Evolutionary conservation across 2,329 filamentous ascomycete genomes (phyloP).

Genomic region (Cladophialophora exuberans): DNA sequence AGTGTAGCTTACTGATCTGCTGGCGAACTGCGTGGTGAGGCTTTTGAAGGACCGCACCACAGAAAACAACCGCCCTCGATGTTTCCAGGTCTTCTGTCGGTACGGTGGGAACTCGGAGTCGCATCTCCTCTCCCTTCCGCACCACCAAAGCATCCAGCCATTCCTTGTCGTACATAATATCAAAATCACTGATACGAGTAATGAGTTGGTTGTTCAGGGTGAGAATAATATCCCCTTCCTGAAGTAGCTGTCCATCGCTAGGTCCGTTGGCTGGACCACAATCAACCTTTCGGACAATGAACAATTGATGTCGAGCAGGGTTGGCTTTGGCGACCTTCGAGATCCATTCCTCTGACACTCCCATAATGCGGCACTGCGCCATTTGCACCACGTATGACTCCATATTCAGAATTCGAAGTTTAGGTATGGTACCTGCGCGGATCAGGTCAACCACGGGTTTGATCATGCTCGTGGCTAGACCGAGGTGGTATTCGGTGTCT

Average conservation of each 20-base stretch:
- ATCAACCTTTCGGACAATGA: slow-evolving; percentile 94
- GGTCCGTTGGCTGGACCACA: slow-evolving; percentile 55
- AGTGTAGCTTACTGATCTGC: slow-evolving; percentile 95
- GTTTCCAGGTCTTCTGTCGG: slow-evolving; percentile 91
- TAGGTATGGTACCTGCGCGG: slow-evolving; percentile 75
- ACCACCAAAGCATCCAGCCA: slow-evolving; percentile 82
- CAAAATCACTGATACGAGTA: slow-evolving; percentile 88
- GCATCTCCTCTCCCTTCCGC: slow-evolving; percentile 78
- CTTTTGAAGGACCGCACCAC: slow-evolving; percentile 87
- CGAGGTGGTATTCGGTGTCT: slow-evolving; percentile 95
- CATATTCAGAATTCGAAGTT: slow-evolving; percentile 86
- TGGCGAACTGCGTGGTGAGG: slow-evolving; percentile 96
- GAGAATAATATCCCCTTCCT: slow-evolving; percentile 90
- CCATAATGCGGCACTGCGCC: slow-evolving; percentile 96
- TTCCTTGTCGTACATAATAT: slow-evolving; percentile 93
- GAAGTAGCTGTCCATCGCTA: slow-evolving; percentile 59
- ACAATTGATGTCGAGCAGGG: slow-evolving; percentile 89
- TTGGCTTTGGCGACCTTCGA: slow-evolving; percentile 85
- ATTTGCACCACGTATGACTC: slow-evolving; percentile 96
- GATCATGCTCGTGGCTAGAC: slow-evolving; percentile 83
- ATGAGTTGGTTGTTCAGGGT: slow-evolving; percentile 90
- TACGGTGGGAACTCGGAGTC: slow-evolving; percentile 79
- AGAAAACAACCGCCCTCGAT: slow-evolving; percentile 88
- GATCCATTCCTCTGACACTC: slow-evolving; percentile 94
- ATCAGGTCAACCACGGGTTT: slow-evolving; percentile 88